These are phyloP conservation scores for Antrodiella citrinella DNA, from an alignment of 768 basidiomycete species.

Conservation along the genomic window DNA sequence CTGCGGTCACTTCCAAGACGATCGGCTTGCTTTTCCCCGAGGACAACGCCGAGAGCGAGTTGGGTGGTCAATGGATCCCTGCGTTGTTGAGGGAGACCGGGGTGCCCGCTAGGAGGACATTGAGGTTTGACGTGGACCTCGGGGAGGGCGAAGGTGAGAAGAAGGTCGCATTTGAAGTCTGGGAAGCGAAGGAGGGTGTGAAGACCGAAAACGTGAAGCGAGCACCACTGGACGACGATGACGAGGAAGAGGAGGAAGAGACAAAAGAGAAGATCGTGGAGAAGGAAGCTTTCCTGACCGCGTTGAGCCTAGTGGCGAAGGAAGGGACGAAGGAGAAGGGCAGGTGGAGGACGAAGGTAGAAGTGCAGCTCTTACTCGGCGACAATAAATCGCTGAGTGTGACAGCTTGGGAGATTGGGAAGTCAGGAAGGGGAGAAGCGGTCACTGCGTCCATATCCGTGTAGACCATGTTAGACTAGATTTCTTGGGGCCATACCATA, in stretches of 20 bases:
- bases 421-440: slow-evolving; percentile 25
- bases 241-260: slow-evolving; percentile 46
- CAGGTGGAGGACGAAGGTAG: slow-evolving; percentile 42
- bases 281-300: slow-evolving; percentile 43
- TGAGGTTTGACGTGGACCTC: slow-evolving; percentile 51
- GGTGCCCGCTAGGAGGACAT: slow-evolving; percentile 54
- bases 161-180: slow-evolving; percentile 60
- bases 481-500: too few relatives aligned
- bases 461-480: too few relatives aligned
- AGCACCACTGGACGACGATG: slow-evolving; percentile 36
- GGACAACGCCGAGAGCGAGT: slow-evolving; percentile 28
- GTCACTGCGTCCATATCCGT: slow-evolving; percentile 21
- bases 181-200: slow-evolving; percentile 68
- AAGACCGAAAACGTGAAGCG: slow-evolving; percentile 50
- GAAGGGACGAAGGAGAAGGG: slow-evolving; percentile 37
- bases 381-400: slow-evolving; percentile 29
- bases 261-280: slow-evolving; percentile 52
- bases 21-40: slow-evolving; percentile 63
- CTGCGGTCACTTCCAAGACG: slow-evolving; percentile 52
- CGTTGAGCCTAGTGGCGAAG: slow-evolving; percentile 25
- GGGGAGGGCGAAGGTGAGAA: slow-evolving; percentile 28
- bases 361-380: slow-evolving; percentile 32
- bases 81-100: slow-evolving; percentile 65
- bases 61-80: slow-evolving; percentile 61
- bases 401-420: slow-evolving; percentile 30